Evolutionary conservation across 352 stramenopile species (phyloP), one percentile per base, ranked within the genome.

Genomic region (Phytophthora sansomeana): DNA sequence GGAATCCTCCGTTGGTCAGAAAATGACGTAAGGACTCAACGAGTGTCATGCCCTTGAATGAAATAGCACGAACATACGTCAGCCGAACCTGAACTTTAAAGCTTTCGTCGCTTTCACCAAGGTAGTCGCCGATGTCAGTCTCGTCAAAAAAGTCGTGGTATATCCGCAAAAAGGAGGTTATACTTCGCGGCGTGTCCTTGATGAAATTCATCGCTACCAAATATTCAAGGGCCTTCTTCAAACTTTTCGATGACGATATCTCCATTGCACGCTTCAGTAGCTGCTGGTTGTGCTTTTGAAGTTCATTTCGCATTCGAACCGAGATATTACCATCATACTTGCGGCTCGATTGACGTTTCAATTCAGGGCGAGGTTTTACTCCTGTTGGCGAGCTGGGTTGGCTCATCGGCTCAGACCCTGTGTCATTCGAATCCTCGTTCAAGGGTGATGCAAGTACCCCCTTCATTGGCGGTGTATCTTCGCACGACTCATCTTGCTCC

Each of bases 1-100:
- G 91, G 63, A 99, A 99, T 0, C 98, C 98, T 69, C 97, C 97
- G 56, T 97, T 97, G 10, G 98, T 99, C 24, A 99, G 77, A 38
- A 99, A 99, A 70, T 99, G 95, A 1, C 98, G 85, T 5, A 99
- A 76, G 5, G 95, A 98, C 72, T 98, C 86, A 16, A 99, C 97
- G 17, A 99, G 83, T 26, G 94, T 98, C 95, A 99, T 98, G 1
- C 96, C 97, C 56, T 98, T 97, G 81, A 99, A 99, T 16, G 89
- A 98, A 43, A 98, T 98, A 0, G 96, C 96, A 36, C 97, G 88
- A 5, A 98, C 89, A 53, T 98, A 99, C 21, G 96, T 93, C 58
- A 99, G 86, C 4, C 97, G 91, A 64, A 99, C 94, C 55, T 98
- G 86, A 0, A 93, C 81, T 66, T 94, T 96, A 57, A 90, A 89